phyloP scores from a whole-genome alignment of 2,329 filamentous ascomycete species.

The Monosporascus sp. region DNA sequence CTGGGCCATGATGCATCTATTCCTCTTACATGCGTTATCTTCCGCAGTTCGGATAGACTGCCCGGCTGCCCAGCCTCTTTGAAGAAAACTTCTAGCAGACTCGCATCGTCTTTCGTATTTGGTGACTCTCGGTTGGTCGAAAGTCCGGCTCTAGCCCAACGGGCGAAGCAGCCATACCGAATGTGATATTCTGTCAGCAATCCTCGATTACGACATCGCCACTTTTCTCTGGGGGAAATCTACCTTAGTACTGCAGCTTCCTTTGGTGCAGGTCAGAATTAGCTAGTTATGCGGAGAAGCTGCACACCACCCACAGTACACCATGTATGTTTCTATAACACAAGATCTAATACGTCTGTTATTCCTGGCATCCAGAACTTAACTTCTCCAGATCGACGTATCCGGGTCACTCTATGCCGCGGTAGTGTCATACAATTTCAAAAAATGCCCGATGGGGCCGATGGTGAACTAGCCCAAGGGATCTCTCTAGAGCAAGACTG shows the following conservation, averaged over 20 bases:
- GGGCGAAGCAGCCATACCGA: neutral
- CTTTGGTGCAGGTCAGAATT: neutral
- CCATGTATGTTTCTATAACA: constrained; percentile 17
- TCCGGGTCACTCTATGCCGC: constrained; percentile 22
- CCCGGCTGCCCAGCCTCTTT: neutral
- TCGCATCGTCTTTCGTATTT: too few relatives aligned
- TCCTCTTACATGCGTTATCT: neutral
- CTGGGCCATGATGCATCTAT: too few relatives aligned
- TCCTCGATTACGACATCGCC: neutral
- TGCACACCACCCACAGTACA: constrained; percentile 6
- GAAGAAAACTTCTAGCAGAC: neutral
- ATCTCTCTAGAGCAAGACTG: neutral
- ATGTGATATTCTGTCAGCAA: neutral
- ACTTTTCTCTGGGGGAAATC: neutral
- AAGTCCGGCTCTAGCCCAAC: neutral
- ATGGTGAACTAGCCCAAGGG: neutral
- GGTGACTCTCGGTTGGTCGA: neutral
- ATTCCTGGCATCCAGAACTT: constrained; percentile 18
- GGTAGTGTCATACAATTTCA: constrained; percentile 23
- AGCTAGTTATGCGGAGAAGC: neutral
- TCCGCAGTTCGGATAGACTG: neutral
- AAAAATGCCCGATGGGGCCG: neutral
- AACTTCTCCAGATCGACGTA: constrained; percentile 29
- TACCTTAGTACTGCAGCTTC: neutral
- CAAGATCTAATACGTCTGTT: constrained; percentile 17